Percentiles rank a stretch among this genome's conserved stretches.
Conservation (phyloP, 2,329 filamentous ascomycete genomes). For the Trichoderma sp. region DNA sequence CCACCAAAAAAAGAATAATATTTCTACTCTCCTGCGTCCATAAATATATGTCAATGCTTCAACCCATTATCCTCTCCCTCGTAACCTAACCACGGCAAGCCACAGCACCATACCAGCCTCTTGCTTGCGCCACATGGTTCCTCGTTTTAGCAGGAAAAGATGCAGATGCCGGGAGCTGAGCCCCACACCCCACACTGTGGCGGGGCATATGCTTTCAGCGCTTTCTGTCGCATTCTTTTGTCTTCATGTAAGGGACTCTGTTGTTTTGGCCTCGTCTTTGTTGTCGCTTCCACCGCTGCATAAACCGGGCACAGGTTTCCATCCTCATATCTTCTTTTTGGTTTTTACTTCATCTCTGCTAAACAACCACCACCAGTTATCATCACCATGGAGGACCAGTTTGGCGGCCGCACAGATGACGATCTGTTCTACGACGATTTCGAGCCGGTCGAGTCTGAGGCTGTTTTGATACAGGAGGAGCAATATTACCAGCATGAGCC, state of each 20-base stretch:
- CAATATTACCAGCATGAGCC: conserved; percentile 19
- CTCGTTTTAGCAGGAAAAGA: background rate
- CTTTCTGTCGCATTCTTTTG: conserved; percentile 5
- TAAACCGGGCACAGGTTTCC: background rate
- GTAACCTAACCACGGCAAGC: conserved; percentile 1
- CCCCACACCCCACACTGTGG: conserved; percentile 20
- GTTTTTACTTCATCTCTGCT: background rate
- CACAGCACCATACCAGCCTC: background rate
- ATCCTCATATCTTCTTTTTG: background rate
- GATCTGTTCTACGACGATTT: conserved; percentile 62
- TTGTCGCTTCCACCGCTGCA: background rate
- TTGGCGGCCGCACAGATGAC: conserved; percentile 58
- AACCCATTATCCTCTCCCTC: background rate
- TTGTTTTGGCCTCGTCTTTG: background rate
- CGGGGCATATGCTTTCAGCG: conserved; percentile 8
- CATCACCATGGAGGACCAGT: conserved; percentile 56
- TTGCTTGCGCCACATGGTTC: conserved; percentile 7
- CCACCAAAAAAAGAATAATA: no score
- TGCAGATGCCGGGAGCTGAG: conserved; percentile 12
- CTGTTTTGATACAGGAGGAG: conserved; percentile 28
- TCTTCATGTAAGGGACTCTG: background rate
- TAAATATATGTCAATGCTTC: no score
- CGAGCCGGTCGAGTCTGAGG: conserved; percentile 48
- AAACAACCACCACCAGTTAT: background rate
- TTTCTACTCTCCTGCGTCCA: no score